Percentiles rank a stretch among this genome's conserved stretches.
These are phyloP conservation scores for Oemleria cerasiformis DNA, from an alignment of 306 rosid species.

Conservation along the genomic window DNA sequence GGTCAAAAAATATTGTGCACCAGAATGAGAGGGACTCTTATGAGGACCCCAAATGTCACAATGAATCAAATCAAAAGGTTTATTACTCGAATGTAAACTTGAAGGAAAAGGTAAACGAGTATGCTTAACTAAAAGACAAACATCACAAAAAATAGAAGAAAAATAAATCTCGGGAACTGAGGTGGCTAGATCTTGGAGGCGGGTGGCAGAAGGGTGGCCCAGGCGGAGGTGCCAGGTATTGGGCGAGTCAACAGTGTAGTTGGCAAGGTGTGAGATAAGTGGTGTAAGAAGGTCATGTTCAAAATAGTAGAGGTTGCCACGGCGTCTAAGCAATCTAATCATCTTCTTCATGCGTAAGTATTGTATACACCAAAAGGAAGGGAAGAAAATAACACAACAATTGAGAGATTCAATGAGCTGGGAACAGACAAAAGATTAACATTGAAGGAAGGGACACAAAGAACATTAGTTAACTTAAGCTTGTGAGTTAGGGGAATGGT, in stretches of 20 bases:
- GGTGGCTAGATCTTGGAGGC: neutral
- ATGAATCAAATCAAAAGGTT: conserved; percentile 10
- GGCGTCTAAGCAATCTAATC: neutral
- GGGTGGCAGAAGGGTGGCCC: neutral
- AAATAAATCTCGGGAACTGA: neutral
- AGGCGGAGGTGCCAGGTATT: neutral
- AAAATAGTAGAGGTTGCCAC: neutral
- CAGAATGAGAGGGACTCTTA: neutral
- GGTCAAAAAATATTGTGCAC: neutral
- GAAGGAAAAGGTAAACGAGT: neutral
- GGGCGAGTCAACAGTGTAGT: neutral
- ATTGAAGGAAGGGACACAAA: neutral
- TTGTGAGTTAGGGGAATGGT: neutral
- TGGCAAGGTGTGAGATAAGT: neutral
- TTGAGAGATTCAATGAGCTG: neutral
- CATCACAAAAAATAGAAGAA: neutral
- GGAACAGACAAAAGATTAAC: neutral
- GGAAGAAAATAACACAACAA: neutral
- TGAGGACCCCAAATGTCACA: neutral
- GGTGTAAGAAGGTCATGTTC: neutral
- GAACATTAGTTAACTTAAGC: neutral
- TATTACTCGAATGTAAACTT: neutral
- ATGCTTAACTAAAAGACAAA: neutral
- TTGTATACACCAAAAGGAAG: neutral
- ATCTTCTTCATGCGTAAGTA: neutral